phyloP scores from a whole-genome alignment of 2,329 filamentous ascomycete genomes.

The Fusarium chaquense region DNA sequence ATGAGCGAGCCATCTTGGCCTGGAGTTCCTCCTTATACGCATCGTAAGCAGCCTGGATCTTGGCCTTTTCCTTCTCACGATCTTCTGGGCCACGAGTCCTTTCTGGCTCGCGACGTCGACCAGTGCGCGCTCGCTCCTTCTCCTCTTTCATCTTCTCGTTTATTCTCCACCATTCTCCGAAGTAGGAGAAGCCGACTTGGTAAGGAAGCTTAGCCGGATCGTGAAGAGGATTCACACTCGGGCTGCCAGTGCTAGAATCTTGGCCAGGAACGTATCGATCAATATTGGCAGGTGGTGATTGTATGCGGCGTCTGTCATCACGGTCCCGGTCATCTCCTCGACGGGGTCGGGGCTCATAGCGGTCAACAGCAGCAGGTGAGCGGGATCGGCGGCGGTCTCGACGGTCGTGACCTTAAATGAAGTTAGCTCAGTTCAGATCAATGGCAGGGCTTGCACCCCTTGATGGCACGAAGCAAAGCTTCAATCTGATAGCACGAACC shows the following conservation, averaged over 20 bases:
- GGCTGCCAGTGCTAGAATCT: conserved; percentile 59
- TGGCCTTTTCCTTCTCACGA: conserved; percentile 81
- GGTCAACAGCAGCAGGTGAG: conserved; percentile 77
- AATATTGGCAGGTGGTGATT: conserved; percentile 76
- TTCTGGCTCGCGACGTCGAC: conserved; percentile 74
- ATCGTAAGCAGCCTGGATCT: conserved; percentile 79
- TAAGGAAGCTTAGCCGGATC: conserved; percentile 80
- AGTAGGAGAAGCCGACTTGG: conserved; percentile 87
- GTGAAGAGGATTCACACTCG: conserved; percentile 72
- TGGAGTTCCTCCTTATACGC: conserved; percentile 76
- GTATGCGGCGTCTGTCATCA: conserved; percentile 72
- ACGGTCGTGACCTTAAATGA: conserved; percentile 65
- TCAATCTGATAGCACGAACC: conserved; percentile 63
- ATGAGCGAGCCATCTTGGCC: conserved; percentile 84
- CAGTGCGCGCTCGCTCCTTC: conserved; percentile 76
- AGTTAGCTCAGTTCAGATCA: conserved; percentile 6
- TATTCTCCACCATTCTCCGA: conserved; percentile 86
- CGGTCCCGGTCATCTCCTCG: conserved; percentile 77
- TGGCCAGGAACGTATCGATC: conserved; percentile 88
- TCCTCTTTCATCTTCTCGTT: conserved; percentile 88
- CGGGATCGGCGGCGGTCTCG: conserved; percentile 74
- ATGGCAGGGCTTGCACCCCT: neutral
- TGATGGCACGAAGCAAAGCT: neutral
- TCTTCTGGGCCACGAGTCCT: conserved; percentile 76
- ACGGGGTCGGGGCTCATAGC: conserved; percentile 78